Conservation (phyloP, 1,139 yeast genomes). For the Arxiozyma bovina region DNA sequence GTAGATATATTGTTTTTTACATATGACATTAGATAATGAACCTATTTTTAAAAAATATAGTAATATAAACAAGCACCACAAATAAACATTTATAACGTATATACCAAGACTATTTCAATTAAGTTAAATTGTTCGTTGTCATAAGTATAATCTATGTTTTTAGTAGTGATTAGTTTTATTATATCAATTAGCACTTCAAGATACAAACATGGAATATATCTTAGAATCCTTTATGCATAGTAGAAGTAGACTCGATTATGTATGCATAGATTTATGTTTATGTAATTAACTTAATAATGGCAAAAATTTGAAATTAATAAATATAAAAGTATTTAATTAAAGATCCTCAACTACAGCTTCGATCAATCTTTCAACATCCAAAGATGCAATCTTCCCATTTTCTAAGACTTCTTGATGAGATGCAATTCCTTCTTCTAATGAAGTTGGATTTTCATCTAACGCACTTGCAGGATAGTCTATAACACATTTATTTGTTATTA, state of each 20-base stretch:
- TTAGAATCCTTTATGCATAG: not conserved
- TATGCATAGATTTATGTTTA: too few species aligned
- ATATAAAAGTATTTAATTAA: constrained; percentile 6
- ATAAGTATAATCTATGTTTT: not conserved
- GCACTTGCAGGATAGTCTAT: constrained; percentile 71
- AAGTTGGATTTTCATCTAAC: constrained; percentile 42
- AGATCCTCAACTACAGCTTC: constrained; percentile 50
- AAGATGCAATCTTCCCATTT: constrained; percentile 70
- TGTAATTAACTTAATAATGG: too few species aligned
- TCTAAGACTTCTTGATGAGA: constrained; percentile 83
- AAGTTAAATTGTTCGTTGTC: not conserved
- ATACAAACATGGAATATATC: too few species aligned
- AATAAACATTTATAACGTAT: not conserved
- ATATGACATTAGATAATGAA: not conserved
- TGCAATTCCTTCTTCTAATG: constrained; percentile 71
- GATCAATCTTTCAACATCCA: constrained; percentile 65
- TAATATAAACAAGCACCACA: not conserved
- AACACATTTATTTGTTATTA: constrained; percentile 79
- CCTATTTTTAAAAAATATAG: too few species aligned
- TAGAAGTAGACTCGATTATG: too few species aligned
- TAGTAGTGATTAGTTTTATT: too few species aligned
- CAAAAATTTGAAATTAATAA: too few species aligned
- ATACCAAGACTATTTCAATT: too few species aligned
- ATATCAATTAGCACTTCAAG: not conserved
- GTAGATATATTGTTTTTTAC: too few species aligned